Evolutionary conservation across 352 stramenopile genomes (phyloP).

Genomic region (Thalassiosira hispida): DNA sequence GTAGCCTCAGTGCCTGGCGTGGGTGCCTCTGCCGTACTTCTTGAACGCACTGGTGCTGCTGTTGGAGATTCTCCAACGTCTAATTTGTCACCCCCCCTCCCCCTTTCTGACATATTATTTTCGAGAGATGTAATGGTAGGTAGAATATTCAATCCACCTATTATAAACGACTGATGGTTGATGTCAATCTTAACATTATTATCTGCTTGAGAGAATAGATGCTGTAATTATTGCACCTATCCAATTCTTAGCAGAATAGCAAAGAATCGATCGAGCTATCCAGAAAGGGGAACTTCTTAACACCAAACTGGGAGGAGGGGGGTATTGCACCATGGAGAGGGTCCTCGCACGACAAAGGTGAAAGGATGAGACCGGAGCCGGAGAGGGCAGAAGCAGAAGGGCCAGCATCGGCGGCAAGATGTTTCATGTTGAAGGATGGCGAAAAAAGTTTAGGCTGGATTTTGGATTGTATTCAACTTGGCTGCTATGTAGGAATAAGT

Average conservation of each 20-base stretch:
- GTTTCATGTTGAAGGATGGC: no score
- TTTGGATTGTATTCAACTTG: no score
- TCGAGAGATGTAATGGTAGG: conserved; percentile 10
- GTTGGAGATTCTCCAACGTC: conserved; percentile 23
- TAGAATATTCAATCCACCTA: conserved; percentile 25
- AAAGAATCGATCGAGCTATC: conserved; percentile 10
- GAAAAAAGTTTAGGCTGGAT: no score
- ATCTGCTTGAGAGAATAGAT: conserved; percentile 4
- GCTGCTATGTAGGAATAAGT: no score
- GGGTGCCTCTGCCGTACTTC: conserved; percentile 22
- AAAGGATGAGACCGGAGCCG: no score
- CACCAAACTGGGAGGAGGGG: conserved; percentile 16
- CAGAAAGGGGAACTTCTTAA: conserved; percentile 22
- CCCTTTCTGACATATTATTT: conserved; percentile 40
- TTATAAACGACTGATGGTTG: conserved; percentile 26
- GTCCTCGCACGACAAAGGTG: no score
- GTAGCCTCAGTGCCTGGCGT: background rate
- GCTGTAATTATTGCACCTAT: background rate
- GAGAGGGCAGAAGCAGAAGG: no score
- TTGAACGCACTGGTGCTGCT: conserved; percentile 30
- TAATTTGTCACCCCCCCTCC: conserved; percentile 35
- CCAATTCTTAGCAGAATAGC: conserved; percentile 13
- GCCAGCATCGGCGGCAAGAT: no score
- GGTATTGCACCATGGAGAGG: conserved; percentile 21
- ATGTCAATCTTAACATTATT: conserved; percentile 25